Base-by-base conservation (phyloP, 1,139 yeast genomes). In the Spathaspora sp. region DNA sequence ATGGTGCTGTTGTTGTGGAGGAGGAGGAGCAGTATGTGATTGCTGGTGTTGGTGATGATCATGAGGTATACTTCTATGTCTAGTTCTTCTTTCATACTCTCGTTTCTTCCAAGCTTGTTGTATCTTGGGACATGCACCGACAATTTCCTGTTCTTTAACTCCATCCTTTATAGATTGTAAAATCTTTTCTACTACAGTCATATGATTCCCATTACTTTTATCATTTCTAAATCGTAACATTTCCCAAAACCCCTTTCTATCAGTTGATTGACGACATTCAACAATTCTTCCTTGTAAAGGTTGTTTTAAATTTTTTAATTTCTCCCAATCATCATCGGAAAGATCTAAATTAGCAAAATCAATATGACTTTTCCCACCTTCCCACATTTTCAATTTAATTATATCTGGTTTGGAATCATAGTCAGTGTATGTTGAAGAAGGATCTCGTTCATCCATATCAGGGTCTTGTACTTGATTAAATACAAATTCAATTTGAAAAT, bases 261-360 rank as follows among this genome's bases (percentile, higher is more conserved):
- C 72, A 23, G 72, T 68, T 47, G 84, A 83, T 56, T 76, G 76
- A 50, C 82, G 73, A 54, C 96, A 89, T 65, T 95, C 99, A 2
- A 86, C 91, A 29, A 95, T 82, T 51, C 98, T 72, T n/a, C 93
- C 96, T 58, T 91, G 89, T 43, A 93, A 72, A 0, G 98, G 97
- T 62, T 93, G 89, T 9, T 79, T 76, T 37, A 86, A 63, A 0
- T 60, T 70, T 59, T 90, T 90, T 56, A 91, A 65, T 42, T 75
- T 70, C 43, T 84, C 86, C 98, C 99, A 95, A 60, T 91, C 95
- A 34, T 80, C 81, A 50, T 86, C 88, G 2, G 74, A 67, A 4
- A 91, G 66, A 36, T 72, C 69, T 51, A 95, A 62, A 47, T 81
- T 81, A 13, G 82, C 84, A 68, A 85, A 91, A 44, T 78, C 82